Evolutionary conservation across 768 basidiomycete species (phyloP), one percentile per base, ranked within the genome.

Genomic region (Podaxis rugospora): DNA sequence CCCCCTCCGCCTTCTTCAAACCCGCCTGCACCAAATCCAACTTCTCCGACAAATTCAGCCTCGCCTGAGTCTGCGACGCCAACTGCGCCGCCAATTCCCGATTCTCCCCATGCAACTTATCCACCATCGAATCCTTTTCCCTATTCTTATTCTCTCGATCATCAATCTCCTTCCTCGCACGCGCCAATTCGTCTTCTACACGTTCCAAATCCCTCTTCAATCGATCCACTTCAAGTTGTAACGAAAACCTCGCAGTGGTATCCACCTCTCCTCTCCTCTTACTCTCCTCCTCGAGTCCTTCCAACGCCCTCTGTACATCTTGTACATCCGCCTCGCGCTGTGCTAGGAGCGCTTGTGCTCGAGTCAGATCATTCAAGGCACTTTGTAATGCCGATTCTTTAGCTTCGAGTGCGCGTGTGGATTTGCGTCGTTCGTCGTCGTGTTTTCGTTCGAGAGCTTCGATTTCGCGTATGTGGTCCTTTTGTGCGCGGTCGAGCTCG

Each of bases 181-280:
- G 83, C 21, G 81, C 73, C 4, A 96, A 77, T 56, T 96, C 93
- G 63, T 89, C 87, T 67, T 96, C 91, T 1, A 89, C 78, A 2
- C 90, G 78, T 64, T 88, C 87, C 42, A 97, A 67, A 68, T 99
- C 96, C 28, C 95, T 82, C 71, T 88, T 88, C 52, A 95, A 75
- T 2, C 93, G 77, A 64, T 98, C 96, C 0, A 91, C 79, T 72
- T 99, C 95, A 18, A 98, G 82, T 70, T 97, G 92, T 35, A 98
- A 75, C 0, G 91, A 91, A 76, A 93, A 92, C 47, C 86, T 80
- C 23, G 93, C 89, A 2, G 87, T 88, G 0, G 89, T 89, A 67
- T 90, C 90, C 11, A 87, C 85, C 74, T 96, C 93, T 21, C 95
- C 95, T 0, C 88, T 80, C 60, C 85, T 81, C 74, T 88, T 88